Conservation (phyloP, 768 basidiomycete genomes). For the Chalciporus piperatus region DNA sequence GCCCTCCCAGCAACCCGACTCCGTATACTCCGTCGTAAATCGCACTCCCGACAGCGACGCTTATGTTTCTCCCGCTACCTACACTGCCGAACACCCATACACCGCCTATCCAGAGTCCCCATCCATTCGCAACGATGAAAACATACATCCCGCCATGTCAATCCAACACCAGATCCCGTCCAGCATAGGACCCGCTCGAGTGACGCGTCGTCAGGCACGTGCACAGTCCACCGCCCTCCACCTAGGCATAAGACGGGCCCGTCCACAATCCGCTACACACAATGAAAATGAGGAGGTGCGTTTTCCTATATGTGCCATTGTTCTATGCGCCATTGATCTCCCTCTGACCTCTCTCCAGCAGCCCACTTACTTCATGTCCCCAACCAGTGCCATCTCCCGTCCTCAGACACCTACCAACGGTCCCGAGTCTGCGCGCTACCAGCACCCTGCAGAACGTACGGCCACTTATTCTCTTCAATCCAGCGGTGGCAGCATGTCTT, state of each 20-base stretch:
- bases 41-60: constrained; percentile 39
- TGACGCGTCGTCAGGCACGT: constrained; percentile 45
- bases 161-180: constrained; percentile 44
- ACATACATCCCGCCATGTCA: constrained; percentile 24
- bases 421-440: constrained; percentile 32
- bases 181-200: constrained; percentile 53
- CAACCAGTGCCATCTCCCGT: constrained; percentile 35
- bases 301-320: neutral
- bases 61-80: constrained; percentile 23
- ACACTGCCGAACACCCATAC: constrained; percentile 29
- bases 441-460: constrained; percentile 30
- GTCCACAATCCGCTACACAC: constrained; percentile 16
- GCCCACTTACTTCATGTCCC: constrained; percentile 36
- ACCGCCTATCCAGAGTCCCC: constrained; percentile 28
- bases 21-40: constrained; percentile 40
- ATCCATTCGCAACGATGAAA: constrained; percentile 27
- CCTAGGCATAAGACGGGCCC: constrained; percentile 32
- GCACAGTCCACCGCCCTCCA: constrained; percentile 30
- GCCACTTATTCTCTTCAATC: constrained; percentile 27
- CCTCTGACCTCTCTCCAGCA: constrained; percentile 12
- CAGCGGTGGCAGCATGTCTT: constrained; percentile 20
- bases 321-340: neutral
- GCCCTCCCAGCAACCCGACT: constrained; percentile 23
- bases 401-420: constrained; percentile 38
- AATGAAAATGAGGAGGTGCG: constrained; percentile 30